phyloP scores from a whole-genome alignment of 2,329 filamentous ascomycete genomes.

The Botrytis elliptica region DNA sequence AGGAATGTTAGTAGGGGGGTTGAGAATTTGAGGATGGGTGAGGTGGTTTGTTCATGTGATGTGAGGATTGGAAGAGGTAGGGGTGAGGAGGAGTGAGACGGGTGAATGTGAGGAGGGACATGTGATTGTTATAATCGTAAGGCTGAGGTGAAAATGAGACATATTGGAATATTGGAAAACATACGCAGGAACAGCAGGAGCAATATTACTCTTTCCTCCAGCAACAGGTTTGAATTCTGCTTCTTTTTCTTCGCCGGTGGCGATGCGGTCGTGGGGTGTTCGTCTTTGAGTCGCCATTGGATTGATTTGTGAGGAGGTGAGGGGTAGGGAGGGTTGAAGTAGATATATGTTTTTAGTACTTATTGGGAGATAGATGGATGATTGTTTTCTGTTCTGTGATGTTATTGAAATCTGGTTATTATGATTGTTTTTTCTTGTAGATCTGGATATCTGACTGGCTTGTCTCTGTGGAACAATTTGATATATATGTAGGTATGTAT shows the following conservation, averaged over 20 bases:
- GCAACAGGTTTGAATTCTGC: slow-evolving; percentile 46
- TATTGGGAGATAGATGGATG: not conserved
- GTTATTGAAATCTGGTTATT: not conserved
- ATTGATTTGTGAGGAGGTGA: slow-evolving; percentile 18
- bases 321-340: not conserved
- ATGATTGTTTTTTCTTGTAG: not conserved
- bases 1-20: not conserved
- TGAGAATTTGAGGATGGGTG: not conserved
- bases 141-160: not conserved
- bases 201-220: slow-evolving; percentile 65
- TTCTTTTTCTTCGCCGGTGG: slow-evolving; percentile 57
- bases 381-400: not conserved
- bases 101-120: not conserved
- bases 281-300: slow-evolving; percentile 71
- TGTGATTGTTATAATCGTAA: not conserved
- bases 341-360: slow-evolving; percentile 6
- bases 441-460: not conserved
- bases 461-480: not conserved
- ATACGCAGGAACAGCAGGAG: slow-evolving; percentile 80
- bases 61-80: not conserved
- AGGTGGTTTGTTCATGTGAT: not conserved
- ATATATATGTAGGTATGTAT: not conserved
- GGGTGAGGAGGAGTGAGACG: not conserved
- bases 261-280: slow-evolving; percentile 43
- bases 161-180: not conserved